Evolutionary conservation across 1,284 basidiomycete genomes (phyloP), one percentile per base, ranked within the genome.

Genomic region (Xanthoconium separans): DNA sequence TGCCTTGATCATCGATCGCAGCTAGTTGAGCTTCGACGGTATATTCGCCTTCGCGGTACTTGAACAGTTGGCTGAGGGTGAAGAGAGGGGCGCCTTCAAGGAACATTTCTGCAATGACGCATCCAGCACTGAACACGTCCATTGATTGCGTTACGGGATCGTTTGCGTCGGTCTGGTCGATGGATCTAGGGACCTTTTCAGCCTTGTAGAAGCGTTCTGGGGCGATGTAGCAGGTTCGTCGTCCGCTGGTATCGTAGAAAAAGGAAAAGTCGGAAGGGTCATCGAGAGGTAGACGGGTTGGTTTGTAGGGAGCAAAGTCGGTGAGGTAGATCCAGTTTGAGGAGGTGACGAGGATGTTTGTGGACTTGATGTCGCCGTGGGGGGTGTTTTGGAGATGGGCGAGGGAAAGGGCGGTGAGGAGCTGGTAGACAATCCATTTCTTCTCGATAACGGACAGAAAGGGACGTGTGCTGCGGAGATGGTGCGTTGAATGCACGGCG

Each of bases 181-280:
- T 75, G 12, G 81, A 65, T 43, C 73, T 78, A 1, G 76, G 73
- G 63, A 83, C 85, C 54, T 88, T 87, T 41, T 89, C 89, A 2
- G 89, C 82, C 3, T 88, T 85, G 72, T 91, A 98, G 75, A 99
- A 99, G 10, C 97, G 80, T 65, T 99, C 97, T 0, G 97, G 97
- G 0, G 97, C 97, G 55, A 99, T 78, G 66, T 99, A 98, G 70
- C 96, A 99, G 3, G 93, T 96, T 6, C 97, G 81, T 10, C 93
- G 79, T 1, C 91, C 93, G 10, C 93, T 95, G 2, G 94, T 96
- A 71, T 99, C 97, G 70, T 96, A 99, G 80, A 90, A 99, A 77
- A 95, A 97, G 6, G 94, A 95, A 71, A 98, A 99, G 73, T 98
- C 95, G 6, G 95, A 87, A 0, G 97, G 97, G 66, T 99, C 96